Conservation (phyloP, 768 basidiomycete genomes). For the Terana coerulea region DNA sequence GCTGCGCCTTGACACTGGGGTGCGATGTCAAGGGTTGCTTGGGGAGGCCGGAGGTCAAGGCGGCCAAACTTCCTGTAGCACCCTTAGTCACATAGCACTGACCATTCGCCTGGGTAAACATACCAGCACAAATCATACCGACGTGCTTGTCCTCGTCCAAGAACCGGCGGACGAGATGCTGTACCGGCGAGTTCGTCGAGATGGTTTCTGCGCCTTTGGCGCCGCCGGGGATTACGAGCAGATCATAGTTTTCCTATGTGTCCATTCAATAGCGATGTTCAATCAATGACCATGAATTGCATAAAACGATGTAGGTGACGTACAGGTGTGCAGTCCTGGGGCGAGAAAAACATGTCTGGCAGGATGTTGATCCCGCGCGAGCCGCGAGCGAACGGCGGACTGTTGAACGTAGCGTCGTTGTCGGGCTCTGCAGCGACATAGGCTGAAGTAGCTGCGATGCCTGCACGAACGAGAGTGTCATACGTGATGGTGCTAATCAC, state of each 20-base stretch:
- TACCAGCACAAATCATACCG: conserved; percentile 86
- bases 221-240: conserved; percentile 74
- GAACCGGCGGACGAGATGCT: conserved; percentile 58
- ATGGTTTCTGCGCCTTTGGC: conserved; percentile 75
- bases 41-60: conserved; percentile 56
- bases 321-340: conserved; percentile 22
- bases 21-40: conserved; percentile 74
- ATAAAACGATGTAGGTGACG: conserved; percentile 4
- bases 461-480: conserved; percentile 78
- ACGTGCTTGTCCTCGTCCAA: conserved; percentile 53
- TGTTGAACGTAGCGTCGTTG: conserved; percentile 24
- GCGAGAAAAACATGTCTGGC: conserved; percentile 48
- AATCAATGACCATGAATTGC: too few relatives aligned
- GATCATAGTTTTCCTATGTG: conserved; percentile 60
- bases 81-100: too few relatives aligned
- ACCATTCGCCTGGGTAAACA: too few relatives aligned
- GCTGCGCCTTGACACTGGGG: conserved; percentile 57
- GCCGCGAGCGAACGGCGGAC: conserved; percentile 52
- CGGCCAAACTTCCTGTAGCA: conserved; percentile 55
- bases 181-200: conserved; percentile 53
- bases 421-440: conserved; percentile 36
- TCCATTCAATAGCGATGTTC: not conserved
- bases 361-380: conserved; percentile 73
- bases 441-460: conserved; percentile 62
- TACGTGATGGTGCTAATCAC: conserved; percentile 67